Evolutionary conservation across 73 alveolate species (phyloP).

Genomic region (Vitrella brassicaformis): DNA sequence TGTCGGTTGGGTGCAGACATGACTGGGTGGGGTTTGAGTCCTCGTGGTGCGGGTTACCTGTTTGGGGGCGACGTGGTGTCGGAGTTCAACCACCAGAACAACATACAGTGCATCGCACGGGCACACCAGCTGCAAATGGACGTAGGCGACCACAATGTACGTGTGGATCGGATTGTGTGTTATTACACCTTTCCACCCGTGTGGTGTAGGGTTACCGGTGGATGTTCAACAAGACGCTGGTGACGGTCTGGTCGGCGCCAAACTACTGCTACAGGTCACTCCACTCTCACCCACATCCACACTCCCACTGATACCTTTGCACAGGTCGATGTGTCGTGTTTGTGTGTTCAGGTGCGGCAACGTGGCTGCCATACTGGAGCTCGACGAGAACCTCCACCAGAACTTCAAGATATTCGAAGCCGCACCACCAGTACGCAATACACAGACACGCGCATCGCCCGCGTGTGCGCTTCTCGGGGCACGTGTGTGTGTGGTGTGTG

Average conservation of each 20-base stretch:
- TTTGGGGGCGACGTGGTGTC: constrained; percentile 28
- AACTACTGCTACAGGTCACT: constrained; percentile 81
- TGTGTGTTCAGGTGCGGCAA: constrained; percentile 92
- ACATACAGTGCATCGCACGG: constrained; percentile 70
- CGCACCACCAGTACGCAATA: constrained; percentile 51
- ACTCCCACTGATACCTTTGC: no score
- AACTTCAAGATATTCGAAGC: constrained; percentile 81
- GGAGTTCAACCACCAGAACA: constrained; percentile 63
- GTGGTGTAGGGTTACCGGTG: constrained; percentile 38
- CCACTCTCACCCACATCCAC: no score
- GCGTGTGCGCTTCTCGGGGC: not conserved
- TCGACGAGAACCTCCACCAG: constrained; percentile 77
- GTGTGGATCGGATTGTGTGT: no score
- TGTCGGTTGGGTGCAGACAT: constrained; percentile 4
- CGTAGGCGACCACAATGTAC: constrained; percentile 60
- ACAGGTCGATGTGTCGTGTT: no score
- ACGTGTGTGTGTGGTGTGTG: not conserved
- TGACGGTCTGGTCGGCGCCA: constrained; percentile 93
- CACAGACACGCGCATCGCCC: no score
- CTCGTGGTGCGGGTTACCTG: constrained; percentile 87
- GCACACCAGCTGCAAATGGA: constrained; percentile 85
- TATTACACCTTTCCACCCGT: no score
- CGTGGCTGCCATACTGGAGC: constrained; percentile 88
- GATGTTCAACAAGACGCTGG: constrained; percentile 44
- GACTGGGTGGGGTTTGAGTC: constrained; percentile 50